Evolutionary conservation across 306 rosid genomes (phyloP).

Genomic region (Oemleria cerasiformis): DNA sequence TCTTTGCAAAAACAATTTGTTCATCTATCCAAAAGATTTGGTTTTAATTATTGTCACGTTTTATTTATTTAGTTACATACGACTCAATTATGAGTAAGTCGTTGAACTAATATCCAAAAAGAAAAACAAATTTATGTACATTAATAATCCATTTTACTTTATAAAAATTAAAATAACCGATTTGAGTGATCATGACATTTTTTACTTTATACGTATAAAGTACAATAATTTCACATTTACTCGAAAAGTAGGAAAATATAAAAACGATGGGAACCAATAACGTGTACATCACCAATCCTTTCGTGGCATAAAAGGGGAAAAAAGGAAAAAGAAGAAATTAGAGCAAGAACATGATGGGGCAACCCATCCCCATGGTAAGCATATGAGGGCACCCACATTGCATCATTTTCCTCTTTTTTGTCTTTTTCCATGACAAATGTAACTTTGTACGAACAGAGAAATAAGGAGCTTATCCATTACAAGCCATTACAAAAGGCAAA

Average conservation of each 20-base stretch:
- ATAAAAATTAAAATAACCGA: no score
- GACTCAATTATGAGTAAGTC: no score
- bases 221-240: no score
- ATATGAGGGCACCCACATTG: constrained; percentile 24
- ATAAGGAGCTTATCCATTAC: constrained; percentile 33
- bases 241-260: not conserved
- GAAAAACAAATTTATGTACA: no score
- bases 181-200: no score
- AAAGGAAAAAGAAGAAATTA: not conserved
- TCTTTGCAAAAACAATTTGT: no score
- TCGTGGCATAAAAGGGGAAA: not conserved
- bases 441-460: constrained; percentile 23
- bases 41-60: no score
- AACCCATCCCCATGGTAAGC: constrained; percentile 21
- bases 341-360: not conserved
- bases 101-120: no score
- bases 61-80: no score
- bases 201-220: no score
- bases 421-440: constrained; percentile 13
- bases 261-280: not conserved
- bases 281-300: not conserved
- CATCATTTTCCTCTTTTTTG: constrained; percentile 4
- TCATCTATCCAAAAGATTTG: no score
- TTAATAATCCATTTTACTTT: no score
- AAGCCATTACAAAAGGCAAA: constrained; percentile 26